A percentile compares a stretch with the other conserved stretches of the same genome.
Conservation (phyloP, 2,329 filamentous ascomycete species). For the Monosporascus sp. region DNA sequence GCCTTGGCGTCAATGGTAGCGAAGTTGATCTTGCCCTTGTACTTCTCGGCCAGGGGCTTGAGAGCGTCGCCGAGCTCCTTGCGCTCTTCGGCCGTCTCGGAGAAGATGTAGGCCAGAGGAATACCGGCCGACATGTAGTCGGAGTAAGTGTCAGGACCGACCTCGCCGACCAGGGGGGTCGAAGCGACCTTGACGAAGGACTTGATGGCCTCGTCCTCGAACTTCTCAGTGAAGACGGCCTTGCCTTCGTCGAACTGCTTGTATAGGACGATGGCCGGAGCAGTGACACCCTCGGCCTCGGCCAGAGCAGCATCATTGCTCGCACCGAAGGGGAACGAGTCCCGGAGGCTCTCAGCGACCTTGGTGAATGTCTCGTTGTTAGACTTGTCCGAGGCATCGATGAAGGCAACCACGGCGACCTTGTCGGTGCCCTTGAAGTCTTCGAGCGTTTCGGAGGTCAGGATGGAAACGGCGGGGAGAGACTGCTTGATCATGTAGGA, state of each 20-base stretch:
- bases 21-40: constrained; percentile 94
- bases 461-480: constrained; percentile 80
- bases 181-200: constrained; percentile 79
- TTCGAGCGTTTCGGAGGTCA: constrained; percentile 77
- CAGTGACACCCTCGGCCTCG: constrained; percentile 82
- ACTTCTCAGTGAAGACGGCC: constrained; percentile 73
- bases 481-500: constrained; percentile 99
- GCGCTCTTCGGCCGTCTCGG: constrained; percentile 87
- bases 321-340: constrained; percentile 88
- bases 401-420: constrained; percentile 88
- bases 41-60: constrained; percentile 82
- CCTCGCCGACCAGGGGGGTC: constrained; percentile 88
- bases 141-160: constrained; percentile 94
- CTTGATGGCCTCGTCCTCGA: constrained; percentile 74
- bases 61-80: constrained; percentile 69
- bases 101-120: constrained; percentile 96
- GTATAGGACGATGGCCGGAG: constrained; percentile 87
- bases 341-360: constrained; percentile 71
- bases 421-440: constrained; percentile 99
- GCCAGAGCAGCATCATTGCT: constrained; percentile 79
- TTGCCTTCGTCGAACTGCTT: constrained; percentile 98
- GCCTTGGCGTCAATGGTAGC: constrained; percentile 93
- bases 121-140: constrained; percentile 90
- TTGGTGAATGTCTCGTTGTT: constrained; percentile 80
- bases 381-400: constrained; percentile 73